Conservation (phyloP, 352 stramenopile species). For the Plasmopara muralis region DNA sequence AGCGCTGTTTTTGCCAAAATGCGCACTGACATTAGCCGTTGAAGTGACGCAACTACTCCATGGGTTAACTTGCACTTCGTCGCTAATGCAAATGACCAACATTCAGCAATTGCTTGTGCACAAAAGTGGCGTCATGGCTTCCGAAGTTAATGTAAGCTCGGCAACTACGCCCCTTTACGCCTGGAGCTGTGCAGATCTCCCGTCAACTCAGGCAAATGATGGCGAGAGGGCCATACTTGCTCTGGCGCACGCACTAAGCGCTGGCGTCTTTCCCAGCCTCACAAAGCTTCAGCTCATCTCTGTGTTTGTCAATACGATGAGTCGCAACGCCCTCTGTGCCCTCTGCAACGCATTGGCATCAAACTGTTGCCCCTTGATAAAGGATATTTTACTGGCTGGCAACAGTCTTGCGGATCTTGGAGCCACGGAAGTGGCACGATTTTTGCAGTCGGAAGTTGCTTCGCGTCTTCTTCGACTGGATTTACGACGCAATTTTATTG, state of each 20-base stretch:
- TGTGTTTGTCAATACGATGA: constrained; percentile 62
- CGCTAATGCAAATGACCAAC: constrained; percentile 44
- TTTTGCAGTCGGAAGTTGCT: constrained; percentile 31
- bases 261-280: constrained; percentile 33
- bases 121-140: constrained; percentile 21
- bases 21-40: constrained; percentile 41
- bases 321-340: constrained; percentile 34
- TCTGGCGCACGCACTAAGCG: constrained; percentile 31
- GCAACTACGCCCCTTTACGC: constrained; percentile 39
- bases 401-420: constrained; percentile 63
- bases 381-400: constrained; percentile 54
- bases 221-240: constrained; percentile 45
- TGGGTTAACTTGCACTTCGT: constrained; percentile 20
- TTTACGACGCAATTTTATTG: constrained; percentile 65
- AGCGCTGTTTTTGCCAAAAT: constrained; percentile 39
- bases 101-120: constrained; percentile 54
- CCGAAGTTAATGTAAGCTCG: constrained; percentile 3
- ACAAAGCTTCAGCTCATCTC: constrained; percentile 61
- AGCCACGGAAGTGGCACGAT: constrained; percentile 33
- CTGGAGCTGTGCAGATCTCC: constrained; percentile 54
- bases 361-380: constrained; percentile 41
- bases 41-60: constrained; percentile 39
- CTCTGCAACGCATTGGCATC: constrained; percentile 38
- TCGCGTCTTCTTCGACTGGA: constrained; percentile 46
- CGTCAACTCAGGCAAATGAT: constrained; percentile 44